Evolutionary conservation across 345 rosid species (phyloP).

Genomic region (Jatropha curcas): DNA sequence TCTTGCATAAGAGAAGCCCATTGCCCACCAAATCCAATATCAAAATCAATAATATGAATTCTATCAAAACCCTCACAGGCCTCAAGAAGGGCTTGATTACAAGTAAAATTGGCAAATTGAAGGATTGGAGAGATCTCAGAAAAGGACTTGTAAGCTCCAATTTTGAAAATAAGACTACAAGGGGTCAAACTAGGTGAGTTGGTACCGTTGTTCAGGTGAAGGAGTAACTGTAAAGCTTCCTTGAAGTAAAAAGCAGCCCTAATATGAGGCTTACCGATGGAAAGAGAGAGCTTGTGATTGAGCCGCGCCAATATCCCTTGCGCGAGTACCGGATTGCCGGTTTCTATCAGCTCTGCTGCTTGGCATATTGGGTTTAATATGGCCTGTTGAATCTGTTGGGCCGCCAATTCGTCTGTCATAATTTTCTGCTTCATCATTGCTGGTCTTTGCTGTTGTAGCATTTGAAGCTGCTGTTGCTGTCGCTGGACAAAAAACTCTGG

Average conservation of each 20-base stretch:
- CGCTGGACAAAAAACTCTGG: slow-evolving; percentile 43
- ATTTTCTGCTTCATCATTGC: slow-evolving; percentile 40
- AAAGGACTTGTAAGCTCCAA: slow-evolving; percentile 82
- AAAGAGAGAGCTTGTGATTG: slow-evolving; percentile 94
- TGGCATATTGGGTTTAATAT: slow-evolving; percentile 72
- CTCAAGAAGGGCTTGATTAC: slow-evolving; percentile 84
- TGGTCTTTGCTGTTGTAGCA: slow-evolving; percentile 38
- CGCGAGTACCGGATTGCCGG: slow-evolving; percentile 77
- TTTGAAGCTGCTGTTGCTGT: slow-evolving; percentile 48
- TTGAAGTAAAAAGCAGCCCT: slow-evolving; percentile 80
- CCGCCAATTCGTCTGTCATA: slow-evolving; percentile 45
- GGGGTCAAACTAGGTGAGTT: slow-evolving; percentile 36
- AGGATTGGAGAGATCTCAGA: slow-evolving; percentile 84
- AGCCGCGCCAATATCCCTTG: slow-evolving; percentile 99
- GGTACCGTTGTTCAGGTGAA: slow-evolving; percentile 33
- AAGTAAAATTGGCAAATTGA: slow-evolving; percentile 82
- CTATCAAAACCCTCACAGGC: slow-evolving; percentile 52
- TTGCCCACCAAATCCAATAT: slow-evolving; percentile 84
- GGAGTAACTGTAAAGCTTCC: slow-evolving; percentile 69
- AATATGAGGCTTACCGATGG: slow-evolving; percentile 67
- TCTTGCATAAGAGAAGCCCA: slow-evolving; percentile 97
- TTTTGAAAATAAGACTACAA: slow-evolving; percentile 57
- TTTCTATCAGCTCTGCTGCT: slow-evolving; percentile 87
- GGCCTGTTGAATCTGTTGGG: slow-evolving; percentile 69
- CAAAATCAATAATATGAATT: slow-evolving; percentile 86